Percentiles rank a stretch among this genome's conserved stretches.
phyloP scores from a whole-genome alignment of 768 basidiomycete species.

The Pleurotus pulmonarius region DNA sequence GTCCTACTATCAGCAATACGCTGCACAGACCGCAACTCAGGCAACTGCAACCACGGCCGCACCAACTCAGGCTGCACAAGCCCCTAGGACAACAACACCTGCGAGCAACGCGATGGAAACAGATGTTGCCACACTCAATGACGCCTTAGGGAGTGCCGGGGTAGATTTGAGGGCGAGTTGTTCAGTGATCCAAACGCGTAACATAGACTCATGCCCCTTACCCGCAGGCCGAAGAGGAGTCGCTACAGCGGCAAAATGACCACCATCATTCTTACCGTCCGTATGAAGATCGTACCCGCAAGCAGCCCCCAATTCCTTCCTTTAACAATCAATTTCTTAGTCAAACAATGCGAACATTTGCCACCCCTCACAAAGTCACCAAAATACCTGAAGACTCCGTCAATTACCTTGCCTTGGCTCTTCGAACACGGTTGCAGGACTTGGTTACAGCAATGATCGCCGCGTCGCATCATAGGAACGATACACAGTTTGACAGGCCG shows the following conservation, averaged over 20 bases:
- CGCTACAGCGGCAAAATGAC: conserved; percentile 63
- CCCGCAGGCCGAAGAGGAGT: conserved; percentile 80
- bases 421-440: conserved; percentile 70
- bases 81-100: conserved; percentile 21
- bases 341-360: conserved; percentile 64
- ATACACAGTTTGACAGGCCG: conserved; percentile 64
- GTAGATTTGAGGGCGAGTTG: conserved; percentile 73
- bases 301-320: conserved; percentile 65
- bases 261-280: conserved; percentile 59
- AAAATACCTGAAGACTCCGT: conserved; percentile 66
- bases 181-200: background rate
- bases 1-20: conserved; percentile 41
- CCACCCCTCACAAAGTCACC: conserved; percentile 63
- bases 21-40: conserved; percentile 25
- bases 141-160: conserved; percentile 82
- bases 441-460: conserved; percentile 65
- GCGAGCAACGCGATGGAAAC: conserved; percentile 44
- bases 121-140: conserved; percentile 77
- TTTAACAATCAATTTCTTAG: conserved; percentile 68
- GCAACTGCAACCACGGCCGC: background rate
- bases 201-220: too few species aligned
- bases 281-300: conserved; percentile 76
- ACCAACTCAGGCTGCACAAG: conserved; percentile 1
- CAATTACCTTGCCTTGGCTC: conserved; percentile 75
- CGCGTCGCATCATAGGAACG: conserved; percentile 65